Evolutionary conservation across 768 basidiomycete species (phyloP), one percentile per base, ranked within the genome.

Genomic region (Boletus reticulatus): DNA sequence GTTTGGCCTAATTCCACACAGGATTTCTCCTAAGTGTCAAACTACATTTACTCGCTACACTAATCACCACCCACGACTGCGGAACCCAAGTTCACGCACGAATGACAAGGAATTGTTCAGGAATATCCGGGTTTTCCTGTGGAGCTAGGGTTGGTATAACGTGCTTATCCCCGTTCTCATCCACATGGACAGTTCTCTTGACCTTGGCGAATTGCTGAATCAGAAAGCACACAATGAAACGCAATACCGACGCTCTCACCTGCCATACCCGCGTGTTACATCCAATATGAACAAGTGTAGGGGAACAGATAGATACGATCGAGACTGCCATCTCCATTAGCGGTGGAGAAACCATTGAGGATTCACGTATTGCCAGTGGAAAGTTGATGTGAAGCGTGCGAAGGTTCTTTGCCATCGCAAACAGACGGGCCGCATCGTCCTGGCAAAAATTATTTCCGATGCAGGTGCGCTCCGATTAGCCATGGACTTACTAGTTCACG

Each of bases 61-160:
- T 24, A 4, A 24, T 24, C 24, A 6, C 24, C 24, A 24, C 27
- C 27, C 24, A 53, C 59, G 12, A 46, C 29, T 19, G 27, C 32
- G 34, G 11, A n/a, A 41, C 29, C 32, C 6, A 12, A 41, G 39
- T n/a, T 69, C 53, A 69, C 22, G 56, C 57, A 11, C 83, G 75
- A 16, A 88, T 78, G 34, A 89, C 87, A 46, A 87, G 76, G 61
- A 91, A 89, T 48, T 81, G 81, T 59, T 91, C 88, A 19, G 88
- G 88, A 19, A 91, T 72, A 55, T 84, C 85, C 9, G 82, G 82
- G 54, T 74, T 80, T 60, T 88, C 86, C 58, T 85, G 88, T 1
- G 78, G 75, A 2, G 69, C 73, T 9, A 88, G 70, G 1, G 55
- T 70, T 10, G 74, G 75, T 50, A 72, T 70, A 20, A 70, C 65